A percentile compares a stretch with the other conserved stretches of the same genome.
Evolutionary conservation across 331 rosid genomes (phyloP).

Genomic region (Ulmus americana): DNA sequence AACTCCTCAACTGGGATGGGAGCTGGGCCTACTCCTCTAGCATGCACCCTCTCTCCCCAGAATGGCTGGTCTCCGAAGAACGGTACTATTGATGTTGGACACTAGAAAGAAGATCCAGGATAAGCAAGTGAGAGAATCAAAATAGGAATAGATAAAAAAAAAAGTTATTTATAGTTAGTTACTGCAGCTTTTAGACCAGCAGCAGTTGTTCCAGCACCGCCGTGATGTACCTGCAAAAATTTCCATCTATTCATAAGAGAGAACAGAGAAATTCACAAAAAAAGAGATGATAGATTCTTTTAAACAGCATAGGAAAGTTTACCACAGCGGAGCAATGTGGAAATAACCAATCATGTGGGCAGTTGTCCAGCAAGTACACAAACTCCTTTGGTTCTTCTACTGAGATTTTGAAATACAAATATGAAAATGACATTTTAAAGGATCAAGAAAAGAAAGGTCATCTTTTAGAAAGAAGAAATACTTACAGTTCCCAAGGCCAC

Average conservation of each 20-base stretch:
- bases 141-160: too few species aligned
- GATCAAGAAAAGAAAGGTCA: neutral
- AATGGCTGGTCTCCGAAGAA: slow-evolving; percentile 93
- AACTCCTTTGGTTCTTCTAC: slow-evolving; percentile 54
- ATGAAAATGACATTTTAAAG: neutral
- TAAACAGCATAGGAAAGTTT: slow-evolving; percentile 19
- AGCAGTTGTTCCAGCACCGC: slow-evolving; percentile 98
- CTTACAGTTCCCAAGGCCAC: slow-evolving; percentile 90
- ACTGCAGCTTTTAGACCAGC: slow-evolving; percentile 96
- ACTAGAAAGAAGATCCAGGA: slow-evolving; percentile 35
- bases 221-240: slow-evolving; percentile 72
- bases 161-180: slow-evolving; percentile 1
- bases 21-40: slow-evolving; percentile 87
- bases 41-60: slow-evolving; percentile 91
- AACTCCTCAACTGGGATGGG: slow-evolving; percentile 70
- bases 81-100: slow-evolving; percentile 88
- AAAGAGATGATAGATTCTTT: neutral
- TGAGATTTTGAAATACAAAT: slow-evolving; percentile 38
- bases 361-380: slow-evolving; percentile 73
- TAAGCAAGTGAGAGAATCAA: slow-evolving; percentile 11
- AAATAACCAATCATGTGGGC: slow-evolving; percentile 98
- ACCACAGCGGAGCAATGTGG: slow-evolving; percentile 83
- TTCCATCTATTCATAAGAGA: neutral
- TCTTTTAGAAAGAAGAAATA: slow-evolving; percentile 9
- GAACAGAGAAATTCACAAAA: neutral